Evolutionary conservation across 2,329 filamentous ascomycete genomes (phyloP).

Genomic region (Hypoxylon sp.): DNA sequence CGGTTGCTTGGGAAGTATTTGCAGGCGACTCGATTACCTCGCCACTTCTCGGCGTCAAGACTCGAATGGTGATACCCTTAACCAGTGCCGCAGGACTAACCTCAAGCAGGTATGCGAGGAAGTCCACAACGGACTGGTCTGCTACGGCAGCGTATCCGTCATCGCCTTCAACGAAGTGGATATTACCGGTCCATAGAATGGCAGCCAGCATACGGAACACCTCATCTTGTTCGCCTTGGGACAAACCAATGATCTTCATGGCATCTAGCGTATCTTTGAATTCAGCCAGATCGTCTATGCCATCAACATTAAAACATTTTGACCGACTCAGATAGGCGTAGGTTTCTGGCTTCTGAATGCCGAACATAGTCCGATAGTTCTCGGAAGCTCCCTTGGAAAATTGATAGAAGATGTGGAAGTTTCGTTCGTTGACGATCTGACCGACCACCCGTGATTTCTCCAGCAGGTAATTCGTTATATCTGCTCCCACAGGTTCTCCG

Average conservation of each 20-base stretch:
- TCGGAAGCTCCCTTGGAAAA: slow-evolving; percentile 95
- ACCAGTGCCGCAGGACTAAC: slow-evolving; percentile 82
- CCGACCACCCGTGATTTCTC: slow-evolving; percentile 96
- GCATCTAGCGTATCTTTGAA: slow-evolving; percentile 91
- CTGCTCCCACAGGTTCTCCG: slow-evolving; percentile 92
- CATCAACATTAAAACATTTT: slow-evolving; percentile 92
- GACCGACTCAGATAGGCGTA: slow-evolving; percentile 94
- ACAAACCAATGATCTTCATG: slow-evolving; percentile 92
- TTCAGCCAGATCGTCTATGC: slow-evolving; percentile 90
- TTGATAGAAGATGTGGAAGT: slow-evolving; percentile 99
- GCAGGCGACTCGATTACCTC: slow-evolving; percentile 78
- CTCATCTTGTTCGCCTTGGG: slow-evolving; percentile 88
- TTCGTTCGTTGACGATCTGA: slow-evolving; percentile 93
- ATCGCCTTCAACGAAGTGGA: slow-evolving; percentile 89
- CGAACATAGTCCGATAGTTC: slow-evolving; percentile 85
- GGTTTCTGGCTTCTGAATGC: slow-evolving; percentile 88
- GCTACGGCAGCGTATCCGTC: slow-evolving; percentile 85
- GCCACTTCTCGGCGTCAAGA: slow-evolving; percentile 74
- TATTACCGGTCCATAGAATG: slow-evolving; percentile 93
- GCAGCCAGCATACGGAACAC: slow-evolving; percentile 96
- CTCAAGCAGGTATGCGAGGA: slow-evolving; percentile 92
- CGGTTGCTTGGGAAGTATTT: slow-evolving; percentile 84
- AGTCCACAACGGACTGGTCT: slow-evolving; percentile 92
- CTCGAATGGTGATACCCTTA: slow-evolving; percentile 87
- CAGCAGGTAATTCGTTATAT: slow-evolving; percentile 97